Percentiles rank a stretch among this genome's conserved stretches.
These are phyloP conservation scores for Emmonsia crescens DNA, from an alignment of 2,329 filamentous ascomycete species.

Conservation along the genomic window DNA sequence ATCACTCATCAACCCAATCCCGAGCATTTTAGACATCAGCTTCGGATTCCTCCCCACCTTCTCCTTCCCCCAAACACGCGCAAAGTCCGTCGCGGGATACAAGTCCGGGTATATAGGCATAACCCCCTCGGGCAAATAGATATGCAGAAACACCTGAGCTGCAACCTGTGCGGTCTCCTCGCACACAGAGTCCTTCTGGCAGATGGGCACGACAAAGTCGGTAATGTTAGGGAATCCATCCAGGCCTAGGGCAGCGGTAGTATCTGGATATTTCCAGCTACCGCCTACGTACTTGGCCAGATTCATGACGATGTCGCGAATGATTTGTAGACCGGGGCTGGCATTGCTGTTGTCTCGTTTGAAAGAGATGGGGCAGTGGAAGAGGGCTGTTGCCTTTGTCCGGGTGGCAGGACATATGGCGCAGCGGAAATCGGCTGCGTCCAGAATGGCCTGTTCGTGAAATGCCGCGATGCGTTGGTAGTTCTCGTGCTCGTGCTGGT, in stretches of 20 bases:
- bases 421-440: slow-evolving; percentile 14
- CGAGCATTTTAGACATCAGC: slow-evolving; percentile 9
- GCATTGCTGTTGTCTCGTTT: slow-evolving; percentile 6
- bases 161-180: slow-evolving; percentile 15
- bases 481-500: background rate
- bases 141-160: slow-evolving; percentile 11
- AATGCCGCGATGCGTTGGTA: slow-evolving; percentile 14
- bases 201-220: slow-evolving; percentile 17
- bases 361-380: slow-evolving; percentile 16
- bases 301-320: slow-evolving; percentile 10
- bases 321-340: background rate
- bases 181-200: slow-evolving; percentile 11
- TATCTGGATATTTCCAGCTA: slow-evolving; percentile 13
- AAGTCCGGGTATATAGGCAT: slow-evolving; percentile 10
- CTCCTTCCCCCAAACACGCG: slow-evolving; percentile 2
- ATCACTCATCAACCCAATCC: slow-evolving; percentile 6
- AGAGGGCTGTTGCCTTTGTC: slow-evolving; percentile 10
- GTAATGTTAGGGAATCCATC: slow-evolving; percentile 14
- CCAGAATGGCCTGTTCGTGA: slow-evolving; percentile 14
- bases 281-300: slow-evolving; percentile 15
- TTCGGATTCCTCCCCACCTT: slow-evolving; percentile 8
- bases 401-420: slow-evolving; percentile 12
- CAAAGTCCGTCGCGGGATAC: slow-evolving; percentile 7
- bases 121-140: background rate
- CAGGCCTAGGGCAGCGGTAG: slow-evolving; percentile 10